These are phyloP conservation scores for Colletotrichum nymphaeae DNA, from an alignment of 2,329 filamentous ascomycete species.

Conservation along the genomic window DNA sequence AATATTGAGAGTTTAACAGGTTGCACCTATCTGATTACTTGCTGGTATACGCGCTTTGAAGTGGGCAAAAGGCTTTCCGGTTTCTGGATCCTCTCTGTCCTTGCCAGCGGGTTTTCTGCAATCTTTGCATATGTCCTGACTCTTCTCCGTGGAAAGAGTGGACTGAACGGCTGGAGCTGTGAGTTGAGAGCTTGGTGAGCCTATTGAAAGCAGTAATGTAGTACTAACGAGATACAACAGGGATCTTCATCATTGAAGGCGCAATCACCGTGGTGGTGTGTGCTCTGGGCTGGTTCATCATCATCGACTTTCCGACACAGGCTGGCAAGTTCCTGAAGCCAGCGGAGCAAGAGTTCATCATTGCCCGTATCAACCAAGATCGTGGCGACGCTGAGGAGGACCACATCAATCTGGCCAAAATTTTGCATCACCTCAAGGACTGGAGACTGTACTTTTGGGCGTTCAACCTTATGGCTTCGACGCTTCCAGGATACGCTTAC, in stretches of 20 bases:
- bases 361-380: neutral
- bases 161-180: neutral
- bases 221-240: neutral
- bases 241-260: neutral
- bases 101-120: neutral
- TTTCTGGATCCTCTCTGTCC: neutral
- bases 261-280: neutral
- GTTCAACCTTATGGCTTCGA: slow-evolving; percentile 46
- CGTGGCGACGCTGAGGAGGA: slow-evolving; percentile 39
- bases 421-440: slow-evolving; percentile 44
- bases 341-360: neutral
- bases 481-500: slow-evolving; percentile 43
- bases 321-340: neutral
- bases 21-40: neutral
- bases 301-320: neutral
- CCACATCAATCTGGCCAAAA: slow-evolving; percentile 38
- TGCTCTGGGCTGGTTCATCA: neutral
- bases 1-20: neutral
- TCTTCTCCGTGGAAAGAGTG: neutral
- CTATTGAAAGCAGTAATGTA: neutral
- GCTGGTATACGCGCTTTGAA: neutral
- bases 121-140: neutral
- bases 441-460: slow-evolving; percentile 49
- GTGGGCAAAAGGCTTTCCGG: neutral
- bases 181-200: neutral